A percentile compares a stretch with the other conserved stretches of the same genome.
These are phyloP conservation scores for Dendrobium nobile DNA, from an alignment of 106 monocot genomes.

Conservation along the genomic window DNA sequence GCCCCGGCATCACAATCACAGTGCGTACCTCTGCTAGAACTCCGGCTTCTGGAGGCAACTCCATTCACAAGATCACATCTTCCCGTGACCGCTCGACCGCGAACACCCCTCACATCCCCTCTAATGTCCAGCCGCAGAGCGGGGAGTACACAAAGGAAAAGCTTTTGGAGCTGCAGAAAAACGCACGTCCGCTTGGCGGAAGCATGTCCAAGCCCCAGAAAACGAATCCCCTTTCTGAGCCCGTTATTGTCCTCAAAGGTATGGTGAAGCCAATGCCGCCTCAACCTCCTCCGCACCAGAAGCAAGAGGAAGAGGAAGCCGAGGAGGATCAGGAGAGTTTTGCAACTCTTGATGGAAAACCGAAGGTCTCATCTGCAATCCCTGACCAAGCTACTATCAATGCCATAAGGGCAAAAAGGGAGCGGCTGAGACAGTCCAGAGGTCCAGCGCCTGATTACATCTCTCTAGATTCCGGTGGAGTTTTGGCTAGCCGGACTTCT, in stretches of 20 bases:
- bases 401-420: conserved; percentile 75
- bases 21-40: conserved; percentile 8
- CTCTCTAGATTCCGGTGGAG: conserved; percentile 62
- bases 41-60: conserved; percentile 6
- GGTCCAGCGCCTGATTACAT: conserved; percentile 67
- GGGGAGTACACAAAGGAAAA: conserved; percentile 91
- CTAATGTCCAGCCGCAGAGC: conserved; percentile 75
- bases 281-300: not conserved
- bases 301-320: conserved; percentile 13
- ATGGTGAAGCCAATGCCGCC: conserved; percentile 46
- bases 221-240: conserved; percentile 23
- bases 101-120: conserved; percentile 24
- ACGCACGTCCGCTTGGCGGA: conserved; percentile 83
- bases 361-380: conserved; percentile 32
- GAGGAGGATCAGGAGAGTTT: conserved; percentile 20
- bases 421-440: conserved; percentile 52
- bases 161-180: conserved; percentile 92
- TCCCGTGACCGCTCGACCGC: conserved; percentile 41
- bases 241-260: conserved; percentile 75
- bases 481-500: conserved; percentile 29
- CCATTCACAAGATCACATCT: conserved; percentile 45
- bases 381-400: conserved; percentile 72
- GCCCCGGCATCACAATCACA: not conserved
- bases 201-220: conserved; percentile 26
- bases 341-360: conserved; percentile 31